Base-by-base conservation (phyloP, 1,139 yeast species). In the Kluyveromyces sp. region DNA sequence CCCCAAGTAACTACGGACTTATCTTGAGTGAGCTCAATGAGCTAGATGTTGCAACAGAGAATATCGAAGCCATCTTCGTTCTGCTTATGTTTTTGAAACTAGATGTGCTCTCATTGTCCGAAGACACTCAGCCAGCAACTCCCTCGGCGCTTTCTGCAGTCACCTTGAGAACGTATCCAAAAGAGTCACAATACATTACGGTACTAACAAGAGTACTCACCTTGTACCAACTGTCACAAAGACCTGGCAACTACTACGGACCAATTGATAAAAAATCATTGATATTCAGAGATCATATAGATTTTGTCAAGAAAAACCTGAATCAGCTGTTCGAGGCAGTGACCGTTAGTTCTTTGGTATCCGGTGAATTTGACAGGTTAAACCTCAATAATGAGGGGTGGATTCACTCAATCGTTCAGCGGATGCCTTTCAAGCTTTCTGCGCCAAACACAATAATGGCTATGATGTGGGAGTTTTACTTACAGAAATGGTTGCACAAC, bases 241-340 rank as follows among this genome's bases (percentile, higher is more conserved):
- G 64, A 19, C 80, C 83, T 3, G 72, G 75, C 30, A 78, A 78
- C 49, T 75, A 80, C 57, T 76, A 77, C 46, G 92, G 92, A 0
- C 89, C 92, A 3, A 68, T 83, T 36, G 82, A 85, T 19, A 72
- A 83, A 49, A 71, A 74, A 43, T 68, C 84, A 31, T 66, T 83
- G 44, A 71, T 76, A 36, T 84, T 83, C 59, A 75, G 92, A 57
- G 81, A 88, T 13, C 79, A 80, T 46, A 62, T 82, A 41, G 73
- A 78, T 46, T 75, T 76, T 42, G 65, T 83, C 40, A 71, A 73
- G 31, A 64, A 64, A 16, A 71, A 72, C 40, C 61, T 80, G 37
- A 73, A 78, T 46, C 79, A 79, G 51, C 64, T 80, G 12, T 61
- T 80, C 35, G 85, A 80, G 54, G 73, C 71, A 42, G 74, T 67